Percentiles rank a stretch among this genome's conserved stretches.
Evolutionary conservation across 768 basidiomycete species (phyloP).

Genomic region (Leccinum subgranulosum): DNA sequence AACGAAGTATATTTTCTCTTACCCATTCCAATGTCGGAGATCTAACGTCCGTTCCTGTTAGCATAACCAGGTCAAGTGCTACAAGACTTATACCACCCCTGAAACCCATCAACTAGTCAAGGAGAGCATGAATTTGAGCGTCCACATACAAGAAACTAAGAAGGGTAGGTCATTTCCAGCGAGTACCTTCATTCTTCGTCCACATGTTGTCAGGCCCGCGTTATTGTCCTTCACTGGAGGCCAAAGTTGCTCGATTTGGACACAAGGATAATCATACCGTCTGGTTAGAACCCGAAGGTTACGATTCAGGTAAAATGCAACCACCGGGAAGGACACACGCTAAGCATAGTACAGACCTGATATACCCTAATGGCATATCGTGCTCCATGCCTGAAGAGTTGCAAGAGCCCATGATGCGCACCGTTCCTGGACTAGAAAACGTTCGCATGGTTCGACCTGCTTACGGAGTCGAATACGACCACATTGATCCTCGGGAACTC

Average conservation of each 20-base stretch:
- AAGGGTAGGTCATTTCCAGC: constrained; percentile 50
- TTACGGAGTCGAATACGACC: constrained; percentile 93
- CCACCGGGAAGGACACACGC: background rate
- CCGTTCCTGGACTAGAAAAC: constrained; percentile 80
- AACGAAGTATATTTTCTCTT: constrained; percentile 54
- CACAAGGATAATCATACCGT: constrained; percentile 68
- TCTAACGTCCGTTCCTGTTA: constrained; percentile 26
- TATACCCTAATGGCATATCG: constrained; percentile 90
- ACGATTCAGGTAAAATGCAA: constrained; percentile 67
- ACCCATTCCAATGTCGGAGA: background rate
- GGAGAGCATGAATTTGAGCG: constrained; percentile 71
- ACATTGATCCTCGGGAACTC: constrained; percentile 83
- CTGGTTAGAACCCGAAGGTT: constrained; percentile 93
- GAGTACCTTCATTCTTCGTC: background rate
- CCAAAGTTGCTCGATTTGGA: constrained; percentile 79
- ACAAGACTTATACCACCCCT: constrained; percentile 68
- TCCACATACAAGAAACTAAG: constrained; percentile 87
- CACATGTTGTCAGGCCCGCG: constrained; percentile 59
- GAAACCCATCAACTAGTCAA: constrained; percentile 72
- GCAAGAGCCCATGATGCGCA: constrained; percentile 80
- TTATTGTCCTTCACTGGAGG: constrained; percentile 89
- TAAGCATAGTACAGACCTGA: constrained; percentile 51
- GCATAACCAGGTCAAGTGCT: constrained; percentile 74
- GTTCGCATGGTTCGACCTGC: constrained; percentile 82
- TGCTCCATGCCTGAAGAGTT: constrained; percentile 85